Percentiles rank a stretch among this genome's conserved stretches.
phyloP scores from a whole-genome alignment of 73 alveolate genomes.

The Symbiodinium natans region DNA sequence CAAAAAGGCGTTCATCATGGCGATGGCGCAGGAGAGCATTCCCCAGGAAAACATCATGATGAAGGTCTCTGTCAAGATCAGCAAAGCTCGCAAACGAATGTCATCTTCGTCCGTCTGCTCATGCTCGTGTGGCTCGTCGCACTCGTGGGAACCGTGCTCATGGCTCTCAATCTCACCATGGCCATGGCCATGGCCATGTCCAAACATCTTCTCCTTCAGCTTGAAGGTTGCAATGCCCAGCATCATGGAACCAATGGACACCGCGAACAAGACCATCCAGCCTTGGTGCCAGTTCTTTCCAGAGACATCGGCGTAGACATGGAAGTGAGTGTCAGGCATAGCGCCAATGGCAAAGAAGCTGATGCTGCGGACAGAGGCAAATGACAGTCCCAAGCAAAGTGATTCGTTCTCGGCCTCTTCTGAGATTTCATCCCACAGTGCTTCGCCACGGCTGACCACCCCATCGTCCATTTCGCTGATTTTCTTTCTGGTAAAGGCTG shows the following conservation, averaged over 20 bases:
- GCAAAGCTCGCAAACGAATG: conserved; percentile 78
- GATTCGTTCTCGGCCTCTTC: conserved; percentile 39
- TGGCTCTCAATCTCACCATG: conserved; percentile 43
- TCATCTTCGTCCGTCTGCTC: conserved; percentile 37
- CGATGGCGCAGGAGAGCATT: conserved; percentile 69
- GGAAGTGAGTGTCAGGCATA: conserved; percentile 93
- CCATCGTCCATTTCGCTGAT: conserved; percentile 93
- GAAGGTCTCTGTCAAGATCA: conserved; percentile 82
- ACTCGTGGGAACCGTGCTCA: conserved; percentile 55
- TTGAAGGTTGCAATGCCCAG: conserved; percentile 53
- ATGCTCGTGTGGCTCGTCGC: not conserved
- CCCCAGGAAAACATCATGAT: conserved; percentile 90
- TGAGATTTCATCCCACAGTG: conserved; percentile 86
- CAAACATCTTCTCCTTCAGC: conserved; percentile 65
- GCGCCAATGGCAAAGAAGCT: conserved; percentile 92
- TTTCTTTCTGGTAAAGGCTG: conserved; percentile 75
- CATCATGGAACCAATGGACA: conserved; percentile 59
- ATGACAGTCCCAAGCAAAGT: conserved; percentile 11
- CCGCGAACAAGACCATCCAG: conserved; percentile 70
- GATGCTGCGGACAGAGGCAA: conserved; percentile 84
- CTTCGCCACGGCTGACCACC: conserved; percentile 90
- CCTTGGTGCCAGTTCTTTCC: conserved; percentile 63
- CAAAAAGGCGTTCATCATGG: conserved; percentile 70
- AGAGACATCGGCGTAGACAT: conserved; percentile 43
- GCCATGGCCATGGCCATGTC: conserved; percentile 70